Evolutionary conservation across 345 rosid genomes (phyloP), one percentile per base, ranked within the genome.

Genomic region (Odontarrhena argentea): DNA sequence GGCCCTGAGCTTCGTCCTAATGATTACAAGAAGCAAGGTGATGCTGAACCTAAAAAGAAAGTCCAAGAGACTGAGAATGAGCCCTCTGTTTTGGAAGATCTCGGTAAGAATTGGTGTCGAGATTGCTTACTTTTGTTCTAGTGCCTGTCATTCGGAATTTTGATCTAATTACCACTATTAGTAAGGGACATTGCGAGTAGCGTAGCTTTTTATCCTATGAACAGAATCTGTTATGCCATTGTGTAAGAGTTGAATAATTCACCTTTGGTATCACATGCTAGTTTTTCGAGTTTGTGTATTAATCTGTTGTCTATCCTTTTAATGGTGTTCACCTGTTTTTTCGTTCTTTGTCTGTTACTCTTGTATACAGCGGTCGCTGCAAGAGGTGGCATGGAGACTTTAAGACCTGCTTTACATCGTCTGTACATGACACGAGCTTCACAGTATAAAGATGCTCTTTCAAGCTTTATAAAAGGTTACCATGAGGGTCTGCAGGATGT

Each of bases 1-100:
- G 97, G 95, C 81, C 97, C 95, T 71, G 92, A 94, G 11, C 96
- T 91, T 75, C 83, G 92, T 52, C 99, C 97, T 2, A 78, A 84
- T 68, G 89, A 88, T 71, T 87, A 82, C 68, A 83, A 88, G 84
- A 84, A 87, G 68, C 77, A 70, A 3, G 84, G 76, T 24, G 89
- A 60, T 26, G 73, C 42, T 74, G 87, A 77, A 58, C 87, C 75
- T 63, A 75, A 53, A 70, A 14, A 77, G 14, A 49, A 69, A 62
- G 69, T 52, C 5, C 36, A 48, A 37, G 48, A 65, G 59, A 71
- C 79, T 57, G 84, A 69, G 64, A 82, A 80, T 42, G 88, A 84
- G 48, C 88, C 96, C 57, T 91, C 99, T 0, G 77, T 80, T 41
- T 57, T 87, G 67, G 97, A 91, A 77, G 97, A 91, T 85, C 91